Percentiles rank a stretch among this genome's conserved stretches.
Conservation (phyloP, 1,284 basidiomycete genomes). For the Thecaphora thlaspeos region DNA sequence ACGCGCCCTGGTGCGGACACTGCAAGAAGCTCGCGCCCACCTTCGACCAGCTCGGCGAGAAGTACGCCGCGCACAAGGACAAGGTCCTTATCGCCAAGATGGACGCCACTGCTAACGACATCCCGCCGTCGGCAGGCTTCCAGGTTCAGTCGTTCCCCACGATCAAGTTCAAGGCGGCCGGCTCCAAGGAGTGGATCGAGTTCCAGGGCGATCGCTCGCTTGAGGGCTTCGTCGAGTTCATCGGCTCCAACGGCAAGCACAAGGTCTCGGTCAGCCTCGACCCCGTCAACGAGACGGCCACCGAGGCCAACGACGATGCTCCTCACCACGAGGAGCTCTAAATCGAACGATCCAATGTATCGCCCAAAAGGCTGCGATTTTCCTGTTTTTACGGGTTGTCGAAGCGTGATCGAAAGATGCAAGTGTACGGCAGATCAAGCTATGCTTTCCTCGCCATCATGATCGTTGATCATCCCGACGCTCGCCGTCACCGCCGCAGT, state of each 20-base stretch:
- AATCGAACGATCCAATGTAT: too few species aligned
- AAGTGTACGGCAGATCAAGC: too few species aligned
- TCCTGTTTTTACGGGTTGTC: too few species aligned
- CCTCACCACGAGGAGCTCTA: constrained; percentile 37
- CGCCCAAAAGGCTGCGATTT: too few species aligned
- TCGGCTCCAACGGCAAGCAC: constrained; percentile 52
- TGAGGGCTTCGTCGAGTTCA: constrained; percentile 54
- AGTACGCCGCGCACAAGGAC: constrained; percentile 75
- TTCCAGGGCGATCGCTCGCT: constrained; percentile 55
- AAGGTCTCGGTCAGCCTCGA: constrained; percentile 45
- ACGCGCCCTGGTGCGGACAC: constrained; percentile 81
- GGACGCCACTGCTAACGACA: constrained; percentile 91
- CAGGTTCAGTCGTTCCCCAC: constrained; percentile 79
- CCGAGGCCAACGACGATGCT: constrained; percentile 11
- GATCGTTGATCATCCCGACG: too few species aligned
- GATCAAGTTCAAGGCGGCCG: constrained; percentile 92
- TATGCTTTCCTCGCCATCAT: too few species aligned
- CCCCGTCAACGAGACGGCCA: constrained; percentile 27
- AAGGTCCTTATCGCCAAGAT: constrained; percentile 83
- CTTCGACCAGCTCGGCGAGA: constrained; percentile 88
- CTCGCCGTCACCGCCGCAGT: too few species aligned
- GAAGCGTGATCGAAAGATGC: too few species aligned
- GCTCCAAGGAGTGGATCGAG: constrained; percentile 79
- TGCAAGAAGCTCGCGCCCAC: constrained; percentile 94
- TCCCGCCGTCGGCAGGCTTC: constrained; percentile 84